Percentiles rank a stretch among this genome's conserved stretches.
Conservation (phyloP, 2,329 filamentous ascomycete species). For the Epichloe glyceriae region DNA sequence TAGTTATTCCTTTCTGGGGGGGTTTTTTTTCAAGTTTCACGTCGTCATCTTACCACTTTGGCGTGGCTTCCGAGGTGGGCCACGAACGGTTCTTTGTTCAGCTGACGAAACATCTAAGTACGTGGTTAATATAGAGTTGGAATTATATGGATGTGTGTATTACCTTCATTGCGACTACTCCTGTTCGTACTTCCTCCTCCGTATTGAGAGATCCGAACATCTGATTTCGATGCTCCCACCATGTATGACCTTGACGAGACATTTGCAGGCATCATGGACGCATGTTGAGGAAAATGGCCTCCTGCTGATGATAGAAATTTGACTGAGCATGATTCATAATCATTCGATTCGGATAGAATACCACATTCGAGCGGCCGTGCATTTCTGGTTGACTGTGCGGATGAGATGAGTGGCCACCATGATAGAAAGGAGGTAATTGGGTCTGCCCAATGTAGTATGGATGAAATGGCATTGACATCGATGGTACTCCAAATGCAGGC, state of each 20-base stretch:
- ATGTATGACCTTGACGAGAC: slow-evolving; percentile 24
- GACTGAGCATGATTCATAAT: slow-evolving; percentile 29
- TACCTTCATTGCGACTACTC: slow-evolving; percentile 13
- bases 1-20: not conserved
- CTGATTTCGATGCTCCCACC: slow-evolving; percentile 10
- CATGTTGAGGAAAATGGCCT: slow-evolving; percentile 23
- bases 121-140: not conserved
- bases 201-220: slow-evolving; percentile 5
- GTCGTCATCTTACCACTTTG: slow-evolving; percentile 44
- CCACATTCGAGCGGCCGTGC: slow-evolving; percentile 24
- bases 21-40: not conserved
- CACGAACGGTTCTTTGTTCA: slow-evolving; percentile 17
- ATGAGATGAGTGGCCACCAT: slow-evolving; percentile 23
- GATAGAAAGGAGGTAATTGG: slow-evolving; percentile 33
- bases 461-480: slow-evolving; percentile 26
- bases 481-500: slow-evolving; percentile 26
- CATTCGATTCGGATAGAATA: slow-evolving; percentile 31
- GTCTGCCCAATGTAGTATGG: slow-evolving; percentile 36
- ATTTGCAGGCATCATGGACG: slow-evolving; percentile 18
- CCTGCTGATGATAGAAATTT: slow-evolving; percentile 32
- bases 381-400: slow-evolving; percentile 23
- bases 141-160: not conserved
- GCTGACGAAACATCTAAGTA: slow-evolving; percentile 6
- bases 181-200: slow-evolving; percentile 2
- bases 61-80: slow-evolving; percentile 30